These are phyloP conservation scores for Tylopilus sp. DNA, from an alignment of 768 basidiomycete genomes.

Conservation along the genomic window DNA sequence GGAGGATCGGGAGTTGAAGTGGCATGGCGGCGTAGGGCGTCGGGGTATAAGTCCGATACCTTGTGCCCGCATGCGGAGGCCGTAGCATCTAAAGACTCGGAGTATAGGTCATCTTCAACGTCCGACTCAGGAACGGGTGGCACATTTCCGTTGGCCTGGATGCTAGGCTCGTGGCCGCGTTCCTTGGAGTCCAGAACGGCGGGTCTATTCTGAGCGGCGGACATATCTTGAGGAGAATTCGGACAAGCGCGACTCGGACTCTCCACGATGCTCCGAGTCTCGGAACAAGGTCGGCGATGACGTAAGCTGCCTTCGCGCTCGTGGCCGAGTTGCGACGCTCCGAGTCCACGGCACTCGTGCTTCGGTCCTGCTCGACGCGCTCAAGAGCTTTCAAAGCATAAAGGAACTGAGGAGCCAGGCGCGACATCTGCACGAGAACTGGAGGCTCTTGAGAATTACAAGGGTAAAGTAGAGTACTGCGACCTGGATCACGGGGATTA, in stretches of 20 bases:
- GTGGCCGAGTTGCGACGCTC: conserved; percentile 19
- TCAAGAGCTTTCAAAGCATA: conserved; percentile 30
- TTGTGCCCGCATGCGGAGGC: conserved; percentile 26
- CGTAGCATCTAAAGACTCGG: conserved; percentile 24
- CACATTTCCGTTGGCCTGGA: conserved; percentile 31
- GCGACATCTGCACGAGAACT: conserved; percentile 45
- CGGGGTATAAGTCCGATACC: conserved; percentile 88
- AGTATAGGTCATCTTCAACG: conserved; percentile 27
- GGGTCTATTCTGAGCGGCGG: conserved; percentile 7
- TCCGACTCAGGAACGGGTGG: conserved; percentile 16
- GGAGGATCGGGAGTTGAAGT: conserved; percentile 8
- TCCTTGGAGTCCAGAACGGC: conserved; percentile 14
- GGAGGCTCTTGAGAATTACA: conserved; percentile 44
- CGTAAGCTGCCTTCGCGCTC: too few species aligned
- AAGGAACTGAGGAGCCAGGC: conserved; percentile 21
- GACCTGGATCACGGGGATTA: conserved; percentile 35
- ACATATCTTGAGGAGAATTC: conserved; percentile 11
- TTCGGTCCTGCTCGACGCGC: conserved; percentile 22
- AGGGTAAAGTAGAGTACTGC: conserved; percentile 31
- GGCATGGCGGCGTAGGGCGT: conserved; percentile 63
- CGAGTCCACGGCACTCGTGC: conserved; percentile 21
- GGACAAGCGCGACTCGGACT: too few species aligned
- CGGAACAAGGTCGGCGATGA: too few species aligned
- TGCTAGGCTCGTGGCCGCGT: conserved; percentile 26
- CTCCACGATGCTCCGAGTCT: too few species aligned